These are phyloP conservation scores for Malania oleifera DNA, from an alignment of 164 flowering plant genomes.

Conservation along the genomic window DNA sequence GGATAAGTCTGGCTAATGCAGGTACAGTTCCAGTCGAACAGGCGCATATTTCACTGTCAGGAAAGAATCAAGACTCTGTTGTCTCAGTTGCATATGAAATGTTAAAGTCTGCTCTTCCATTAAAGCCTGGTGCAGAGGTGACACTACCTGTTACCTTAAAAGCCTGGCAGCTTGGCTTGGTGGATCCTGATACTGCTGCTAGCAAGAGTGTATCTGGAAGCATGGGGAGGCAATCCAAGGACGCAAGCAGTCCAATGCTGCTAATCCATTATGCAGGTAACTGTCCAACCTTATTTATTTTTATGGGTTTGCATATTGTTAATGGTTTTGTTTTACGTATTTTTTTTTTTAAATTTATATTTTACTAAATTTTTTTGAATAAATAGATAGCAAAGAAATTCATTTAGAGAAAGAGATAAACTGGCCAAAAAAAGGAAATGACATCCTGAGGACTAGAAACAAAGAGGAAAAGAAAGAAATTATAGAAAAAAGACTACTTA, in stretches of 20 bases:
- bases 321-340: no score
- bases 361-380: no score
- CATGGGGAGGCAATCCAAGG: slow-evolving; percentile 57
- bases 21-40: slow-evolving; percentile 94
- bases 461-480: no score
- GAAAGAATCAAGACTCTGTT: slow-evolving; percentile 91
- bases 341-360: no score
- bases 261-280: slow-evolving; percentile 93
- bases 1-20: slow-evolving; percentile 87
- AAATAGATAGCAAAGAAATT: no score
- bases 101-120: slow-evolving; percentile 74
- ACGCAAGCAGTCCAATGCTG: slow-evolving; percentile 80
- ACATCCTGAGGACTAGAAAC: no score
- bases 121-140: slow-evolving; percentile 94
- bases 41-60: slow-evolving; percentile 85
- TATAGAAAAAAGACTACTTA: no score
- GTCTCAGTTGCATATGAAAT: slow-evolving; percentile 60
- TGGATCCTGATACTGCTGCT: slow-evolving; percentile 52
- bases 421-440: no score
- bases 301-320: no score
- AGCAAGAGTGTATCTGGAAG: slow-evolving; percentile 45
- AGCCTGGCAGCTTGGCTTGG: slow-evolving; percentile 78
- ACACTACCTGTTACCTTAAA: slow-evolving; percentile 70
- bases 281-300: not conserved
- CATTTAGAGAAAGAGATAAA: no score